phyloP scores from a whole-genome alignment of 441 rosid genomes.

The Syzygium syzygioides region DNA sequence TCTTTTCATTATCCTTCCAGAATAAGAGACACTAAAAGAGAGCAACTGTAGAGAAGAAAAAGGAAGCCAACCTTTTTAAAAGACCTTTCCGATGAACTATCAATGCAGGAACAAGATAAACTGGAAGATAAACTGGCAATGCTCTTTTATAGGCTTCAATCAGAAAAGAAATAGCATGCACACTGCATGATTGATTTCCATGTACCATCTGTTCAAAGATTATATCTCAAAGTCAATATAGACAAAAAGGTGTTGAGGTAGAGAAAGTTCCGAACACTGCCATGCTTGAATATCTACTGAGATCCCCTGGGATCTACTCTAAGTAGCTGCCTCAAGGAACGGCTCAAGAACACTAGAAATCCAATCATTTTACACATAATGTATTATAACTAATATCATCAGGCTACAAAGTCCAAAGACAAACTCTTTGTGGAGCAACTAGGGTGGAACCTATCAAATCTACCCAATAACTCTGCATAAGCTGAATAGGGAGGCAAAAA shows the following conservation, averaged over 20 bases:
- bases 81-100: conserved; percentile 92
- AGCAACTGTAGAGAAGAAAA: neutral
- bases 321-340: neutral
- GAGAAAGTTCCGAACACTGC: neutral
- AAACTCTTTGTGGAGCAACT: neutral
- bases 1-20: neutral
- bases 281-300: neutral
- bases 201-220: conserved; percentile 66
- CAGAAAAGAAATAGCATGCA: conserved; percentile 56
- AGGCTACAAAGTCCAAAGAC: neutral
- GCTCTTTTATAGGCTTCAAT: conserved; percentile 84
- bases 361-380: neutral
- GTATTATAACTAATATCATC: neutral
- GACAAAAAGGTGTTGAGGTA: neutral
- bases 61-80: conserved; percentile 37
- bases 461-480: neutral
- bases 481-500: neutral
- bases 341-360: neutral
- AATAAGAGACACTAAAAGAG: neutral
- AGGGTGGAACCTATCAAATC: neutral
- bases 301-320: neutral
- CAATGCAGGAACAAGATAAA: conserved; percentile 82
- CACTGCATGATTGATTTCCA: conserved; percentile 71
- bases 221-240: neutral
- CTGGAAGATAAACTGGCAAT: conserved; percentile 83